Evolutionary conservation across 2,329 filamentous ascomycete genomes (phyloP), one percentile per base, ranked within the genome.

Genomic region (Claviceps sorghi): DNA sequence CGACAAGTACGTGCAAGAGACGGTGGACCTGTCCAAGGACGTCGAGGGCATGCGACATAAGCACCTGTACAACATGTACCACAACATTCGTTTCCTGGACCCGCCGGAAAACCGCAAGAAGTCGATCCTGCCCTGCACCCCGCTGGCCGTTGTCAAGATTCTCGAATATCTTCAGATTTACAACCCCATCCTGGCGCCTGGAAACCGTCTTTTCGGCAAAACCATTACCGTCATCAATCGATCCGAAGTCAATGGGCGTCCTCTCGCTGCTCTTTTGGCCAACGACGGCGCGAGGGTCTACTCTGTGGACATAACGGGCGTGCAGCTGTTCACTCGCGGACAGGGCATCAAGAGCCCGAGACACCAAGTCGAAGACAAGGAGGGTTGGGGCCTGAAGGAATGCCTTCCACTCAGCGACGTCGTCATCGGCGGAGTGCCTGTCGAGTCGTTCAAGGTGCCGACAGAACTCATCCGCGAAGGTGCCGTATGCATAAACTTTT

Each of bases 11-110:
- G 82, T 98, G 58, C 91, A 97, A 71, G 90, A 96, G 72, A 88
- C 94, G 3, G 89, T 96, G 53, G 83, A 88, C 53, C 78, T 95
- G 44, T 72, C 79, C 67, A 97, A 98, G 70, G 93, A 98, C 63
- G 91, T 98, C 58, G 93, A 98, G 69, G 93, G 93, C 38, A 80
- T 98, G 54, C 88, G 85, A 61, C 91, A 96, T 70, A 84, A 83
- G 65, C 90, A 97, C 72, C 85, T 97, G 64, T 90, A 91, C 79
- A 98, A 98, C 78, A 96, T 98, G 90, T 98, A 97, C 72, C 87
- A 96, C 75, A 98, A 98, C 72, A 81, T 95, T 62, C 88, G 93
- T 58, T 97, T 90, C 73, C 77, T 98, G 53, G 93, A 98, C 69
- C 74, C 82, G 26, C 84, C 84, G 4, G 69, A 76, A 44, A 86